Evolutionary conservation across 2,329 filamentous ascomycete genomes (phyloP), one percentile per base, ranked within the genome.

Genomic region (Trichophyton schoenleinii): DNA sequence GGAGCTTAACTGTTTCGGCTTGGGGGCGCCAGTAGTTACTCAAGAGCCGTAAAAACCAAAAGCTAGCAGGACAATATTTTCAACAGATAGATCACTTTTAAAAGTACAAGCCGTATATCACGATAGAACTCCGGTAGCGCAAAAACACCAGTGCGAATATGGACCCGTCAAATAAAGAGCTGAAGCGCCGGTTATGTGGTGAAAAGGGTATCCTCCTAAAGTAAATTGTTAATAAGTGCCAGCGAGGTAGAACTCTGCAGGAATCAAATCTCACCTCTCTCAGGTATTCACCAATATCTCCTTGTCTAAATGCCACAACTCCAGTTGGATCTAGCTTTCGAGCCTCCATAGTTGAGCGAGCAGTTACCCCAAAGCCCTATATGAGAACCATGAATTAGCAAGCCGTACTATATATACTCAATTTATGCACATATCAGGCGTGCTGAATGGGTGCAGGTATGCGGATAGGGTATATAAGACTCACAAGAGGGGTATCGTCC

Each of bases 221-320:
- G 31, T 3, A 57, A 44, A 25, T 49, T 64, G 60, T 64, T 60
- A 53, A 63, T 52, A 66, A 68, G 31, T 11, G n/a, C 31, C 28
- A 15, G 8, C 3, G n/a, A 31, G 20, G 28, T 2, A 36, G n/a
- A 7, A 31, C 28, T 31, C 15, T 28, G 52, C 9, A 9, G 3
- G 13, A 8, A 36, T 15, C 11, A 57, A 44, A 11, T 66, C 70
- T 64, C 67, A 78, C 78, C 70, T 97, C 92, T 71, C 94, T 84
- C 70, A 99, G 79, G 71, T 96, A 99, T 77, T 97, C 92, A 68
- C 94, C 94, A 67, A 89, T 87, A 78, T 99, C 94, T 0, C 89
- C 89, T 77, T 99, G 94, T 66, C 92, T 82, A 76, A 96, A 97
- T 61, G 87, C 87, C 8, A 89, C 87, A 64, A 96, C 87, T 9